A percentile compares a stretch with the other conserved stretches of the same genome.
These are phyloP conservation scores for Coemansia sp. DNA, from an alignment of 192 early-diverging fungal species.

Conservation along the genomic window DNA sequence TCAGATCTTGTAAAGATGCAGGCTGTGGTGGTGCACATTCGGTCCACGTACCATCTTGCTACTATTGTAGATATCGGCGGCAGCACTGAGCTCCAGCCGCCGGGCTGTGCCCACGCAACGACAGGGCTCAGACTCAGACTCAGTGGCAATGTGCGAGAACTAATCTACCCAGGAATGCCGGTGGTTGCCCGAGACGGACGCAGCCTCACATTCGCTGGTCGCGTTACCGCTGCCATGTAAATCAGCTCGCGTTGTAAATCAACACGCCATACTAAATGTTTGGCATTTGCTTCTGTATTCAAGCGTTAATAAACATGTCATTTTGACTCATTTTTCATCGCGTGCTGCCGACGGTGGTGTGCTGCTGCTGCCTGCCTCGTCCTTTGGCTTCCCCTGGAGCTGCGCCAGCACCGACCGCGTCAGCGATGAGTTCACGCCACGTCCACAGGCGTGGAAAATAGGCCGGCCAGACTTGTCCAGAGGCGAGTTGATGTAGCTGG, in stretches of 20 bases:
- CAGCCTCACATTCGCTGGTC: constrained; percentile 40
- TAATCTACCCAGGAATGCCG: constrained; percentile 33
- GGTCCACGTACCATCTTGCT: constrained; percentile 38
- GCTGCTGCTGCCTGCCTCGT: background rate
- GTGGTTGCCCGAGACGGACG: constrained; percentile 45
- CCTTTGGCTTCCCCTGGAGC: constrained; percentile 19
- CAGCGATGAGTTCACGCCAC: constrained; percentile 52
- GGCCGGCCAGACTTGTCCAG: constrained; percentile 36
- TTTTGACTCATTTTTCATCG: background rate
- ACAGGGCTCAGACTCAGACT: constrained; percentile 21
- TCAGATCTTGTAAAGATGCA: constrained; percentile 14
- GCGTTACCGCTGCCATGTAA: constrained; percentile 9
- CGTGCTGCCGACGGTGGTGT: background rate
- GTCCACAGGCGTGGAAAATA: constrained; percentile 44
- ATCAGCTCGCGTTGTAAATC: background rate
- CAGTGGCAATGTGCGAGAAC: constrained; percentile 27
- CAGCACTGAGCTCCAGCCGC: background rate
- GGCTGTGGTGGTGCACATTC: constrained; percentile 36
- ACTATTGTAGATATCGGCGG: constrained; percentile 23
- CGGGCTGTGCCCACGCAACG: background rate
- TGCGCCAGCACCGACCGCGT: constrained; percentile 48
- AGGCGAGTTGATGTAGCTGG: constrained; percentile 15
- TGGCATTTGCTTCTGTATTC: no score
- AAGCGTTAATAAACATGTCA: no score
- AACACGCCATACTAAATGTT: background rate